Evolutionary conservation across 1,284 basidiomycete genomes (phyloP).

Genomic region (Mycena citricolor): DNA sequence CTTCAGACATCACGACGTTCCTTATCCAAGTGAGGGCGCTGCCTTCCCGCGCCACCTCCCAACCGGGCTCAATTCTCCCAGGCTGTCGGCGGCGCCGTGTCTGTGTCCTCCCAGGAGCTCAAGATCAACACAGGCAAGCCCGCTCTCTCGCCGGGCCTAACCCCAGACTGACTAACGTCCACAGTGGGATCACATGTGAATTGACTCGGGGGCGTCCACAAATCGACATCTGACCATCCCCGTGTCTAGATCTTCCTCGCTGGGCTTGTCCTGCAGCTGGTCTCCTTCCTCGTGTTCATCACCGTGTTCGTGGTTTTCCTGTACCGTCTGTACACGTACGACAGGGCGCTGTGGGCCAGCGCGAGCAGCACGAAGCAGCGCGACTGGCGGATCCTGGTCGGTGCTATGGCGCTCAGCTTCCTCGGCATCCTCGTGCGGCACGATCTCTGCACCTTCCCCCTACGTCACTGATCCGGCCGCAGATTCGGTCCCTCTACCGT

Average conservation of each 20-base stretch:
- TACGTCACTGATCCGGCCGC: conserved; percentile 1
- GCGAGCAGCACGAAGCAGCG: conserved; percentile 39
- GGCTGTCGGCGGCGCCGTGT: conserved; percentile 23
- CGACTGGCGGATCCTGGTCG: conserved; percentile 62
- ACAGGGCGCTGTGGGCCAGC: conserved; percentile 46
- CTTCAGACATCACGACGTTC: conserved; percentile 67
- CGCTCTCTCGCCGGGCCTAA: no score
- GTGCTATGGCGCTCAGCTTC: conserved; percentile 58
- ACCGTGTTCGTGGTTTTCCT: conserved; percentile 58
- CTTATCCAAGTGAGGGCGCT: conserved; percentile 51
- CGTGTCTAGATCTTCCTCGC: conserved; percentile 56
- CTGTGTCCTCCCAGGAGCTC: conserved; percentile 23
- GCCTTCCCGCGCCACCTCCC: conserved; percentile 18
- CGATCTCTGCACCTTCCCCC: neutral
- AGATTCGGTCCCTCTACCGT: conserved; percentile 71
- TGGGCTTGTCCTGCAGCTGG: conserved; percentile 62
- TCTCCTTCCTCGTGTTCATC: conserved; percentile 64
- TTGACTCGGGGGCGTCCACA: conserved; percentile 25
- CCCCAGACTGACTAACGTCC: no score
- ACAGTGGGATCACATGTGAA: conserved; percentile 19
- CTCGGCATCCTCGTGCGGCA: conserved; percentile 58
- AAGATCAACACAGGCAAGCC: no score
- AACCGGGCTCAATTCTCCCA: conserved; percentile 12
- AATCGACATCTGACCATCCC: conserved; percentile 29
- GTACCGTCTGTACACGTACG: conserved; percentile 46